Conservation (phyloP, 1,139 yeast species). For the Scheffersomyces quercinus region DNA sequence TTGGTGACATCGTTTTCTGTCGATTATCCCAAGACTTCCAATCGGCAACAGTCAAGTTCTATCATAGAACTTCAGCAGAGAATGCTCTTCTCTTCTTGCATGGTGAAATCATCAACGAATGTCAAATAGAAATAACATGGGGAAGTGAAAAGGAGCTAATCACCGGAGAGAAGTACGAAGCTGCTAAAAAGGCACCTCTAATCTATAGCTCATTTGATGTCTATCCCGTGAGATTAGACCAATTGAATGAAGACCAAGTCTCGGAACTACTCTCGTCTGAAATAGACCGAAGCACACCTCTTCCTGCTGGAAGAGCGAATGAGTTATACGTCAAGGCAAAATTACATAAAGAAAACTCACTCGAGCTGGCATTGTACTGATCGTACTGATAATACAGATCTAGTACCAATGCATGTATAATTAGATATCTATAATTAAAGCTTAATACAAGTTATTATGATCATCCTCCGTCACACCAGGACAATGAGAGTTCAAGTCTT, state of each 20-base stretch:
- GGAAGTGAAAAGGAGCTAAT: conserved; percentile 17
- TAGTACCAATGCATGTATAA: neutral
- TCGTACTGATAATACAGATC: neutral
- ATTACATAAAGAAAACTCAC: conserved; percentile 13
- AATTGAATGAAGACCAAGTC: conserved; percentile 12
- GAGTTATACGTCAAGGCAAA: conserved; percentile 17
- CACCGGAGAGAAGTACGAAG: conserved; percentile 10
- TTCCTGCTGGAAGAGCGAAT: conserved; percentile 16
- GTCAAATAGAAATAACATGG: conserved; percentile 36
- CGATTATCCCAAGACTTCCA: conserved; percentile 21
- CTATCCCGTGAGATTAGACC: conserved; percentile 20
- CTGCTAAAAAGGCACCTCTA: conserved; percentile 18
- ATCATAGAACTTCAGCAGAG: conserved; percentile 38
- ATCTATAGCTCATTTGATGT: conserved; percentile 15
- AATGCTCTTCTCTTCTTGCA: conserved; percentile 34
- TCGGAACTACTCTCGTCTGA: conserved; percentile 3
- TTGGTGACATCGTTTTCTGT: conserved; percentile 36
- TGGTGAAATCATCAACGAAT: conserved; percentile 31
- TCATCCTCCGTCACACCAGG: conserved; percentile 47
- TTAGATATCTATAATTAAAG: conserved; percentile 1
- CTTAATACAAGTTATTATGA: conserved; percentile 19
- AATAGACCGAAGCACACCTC: conserved; percentile 23
- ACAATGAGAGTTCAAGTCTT: conserved; percentile 41
- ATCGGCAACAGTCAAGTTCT: conserved; percentile 28
- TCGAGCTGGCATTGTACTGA: conserved; percentile 13